A percentile compares a stretch with the other conserved stretches of the same genome.
These are phyloP conservation scores for Pestalotiopsis sp. DNA, from an alignment of 2,329 filamentous ascomycete species.

Conservation along the genomic window DNA sequence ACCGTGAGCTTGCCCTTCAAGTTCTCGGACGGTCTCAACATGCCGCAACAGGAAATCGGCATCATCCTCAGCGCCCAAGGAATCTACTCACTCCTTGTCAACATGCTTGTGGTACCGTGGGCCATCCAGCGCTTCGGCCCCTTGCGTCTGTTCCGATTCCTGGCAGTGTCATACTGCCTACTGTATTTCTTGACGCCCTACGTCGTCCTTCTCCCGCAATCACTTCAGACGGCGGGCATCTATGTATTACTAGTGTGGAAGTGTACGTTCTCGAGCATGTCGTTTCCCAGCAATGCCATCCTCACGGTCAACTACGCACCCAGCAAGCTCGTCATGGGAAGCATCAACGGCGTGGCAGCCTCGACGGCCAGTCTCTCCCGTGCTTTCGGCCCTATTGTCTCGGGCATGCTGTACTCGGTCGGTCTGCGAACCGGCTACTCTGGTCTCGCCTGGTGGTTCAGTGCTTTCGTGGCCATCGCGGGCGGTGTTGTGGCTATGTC, in stretches of 20 bases:
- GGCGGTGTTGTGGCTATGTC: constrained; percentile 75
- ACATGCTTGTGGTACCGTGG: constrained; percentile 80
- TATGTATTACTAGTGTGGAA: constrained; percentile 84
- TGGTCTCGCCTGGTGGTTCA: constrained; percentile 92
- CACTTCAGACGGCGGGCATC: constrained; percentile 70
- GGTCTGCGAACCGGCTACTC: constrained; percentile 81
- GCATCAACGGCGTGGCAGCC: constrained; percentile 88
- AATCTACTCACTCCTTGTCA: constrained; percentile 83
- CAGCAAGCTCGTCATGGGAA: constrained; percentile 80
- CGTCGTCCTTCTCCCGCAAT: constrained; percentile 76
- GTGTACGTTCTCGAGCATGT: constrained; percentile 87
- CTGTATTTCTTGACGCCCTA: constrained; percentile 90
- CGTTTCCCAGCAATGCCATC: constrained; percentile 88
- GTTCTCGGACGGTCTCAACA: constrained; percentile 83
- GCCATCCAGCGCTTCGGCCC: constrained; percentile 75
- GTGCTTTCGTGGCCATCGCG: constrained; percentile 70
- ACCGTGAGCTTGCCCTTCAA: constrained; percentile 71
- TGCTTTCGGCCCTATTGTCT: constrained; percentile 85
- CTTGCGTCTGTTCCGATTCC: constrained; percentile 77
- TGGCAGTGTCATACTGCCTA: constrained; percentile 80
- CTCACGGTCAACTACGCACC: constrained; percentile 87
- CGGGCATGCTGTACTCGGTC: constrained; percentile 79
- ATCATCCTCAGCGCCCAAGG: constrained; percentile 88
- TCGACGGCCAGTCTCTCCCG: constrained; percentile 88
- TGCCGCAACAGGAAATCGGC: constrained; percentile 82